Percentiles rank a stretch among this genome's conserved stretches.
phyloP scores from a whole-genome alignment of 2,329 filamentous ascomycete genomes.

The Pseudogymnoascus sp. region DNA sequence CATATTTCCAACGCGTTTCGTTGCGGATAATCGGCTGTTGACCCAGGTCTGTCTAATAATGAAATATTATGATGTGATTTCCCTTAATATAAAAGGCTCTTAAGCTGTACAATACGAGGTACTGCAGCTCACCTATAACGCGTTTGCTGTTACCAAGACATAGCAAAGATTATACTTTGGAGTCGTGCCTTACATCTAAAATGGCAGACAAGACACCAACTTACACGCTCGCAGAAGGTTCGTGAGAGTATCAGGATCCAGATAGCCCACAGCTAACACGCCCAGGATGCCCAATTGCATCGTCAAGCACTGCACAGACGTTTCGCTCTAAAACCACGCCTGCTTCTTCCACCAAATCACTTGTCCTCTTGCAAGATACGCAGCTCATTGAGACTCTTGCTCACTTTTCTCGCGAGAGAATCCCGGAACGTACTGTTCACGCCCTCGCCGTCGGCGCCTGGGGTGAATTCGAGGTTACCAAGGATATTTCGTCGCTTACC shows the following conservation, averaged over 20 bases:
- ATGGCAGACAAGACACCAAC: constrained; percentile 13
- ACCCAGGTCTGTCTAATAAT: background rate
- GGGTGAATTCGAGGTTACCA: constrained; percentile 52
- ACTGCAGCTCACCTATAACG: background rate
- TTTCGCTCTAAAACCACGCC: background rate
- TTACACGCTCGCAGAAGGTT: constrained; percentile 27
- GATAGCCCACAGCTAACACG: background rate
- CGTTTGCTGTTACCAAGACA: background rate
- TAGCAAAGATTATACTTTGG: background rate
- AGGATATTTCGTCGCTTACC: constrained; percentile 49
- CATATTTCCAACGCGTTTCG: too few relatives aligned
- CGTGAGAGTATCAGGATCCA: constrained; percentile 11
- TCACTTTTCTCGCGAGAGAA: constrained; percentile 50
- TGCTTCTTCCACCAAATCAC: constrained; percentile 21
- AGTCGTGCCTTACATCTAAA: background rate
- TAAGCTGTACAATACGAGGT: background rate
- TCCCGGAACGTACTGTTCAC: constrained; percentile 46
- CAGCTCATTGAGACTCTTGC: constrained; percentile 48
- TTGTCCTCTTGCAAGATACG: constrained; percentile 41
- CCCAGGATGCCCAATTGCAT: background rate
- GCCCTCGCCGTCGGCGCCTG: constrained; percentile 43
- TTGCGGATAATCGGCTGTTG: background rate
- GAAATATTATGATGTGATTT: background rate
- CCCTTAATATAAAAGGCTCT: background rate
- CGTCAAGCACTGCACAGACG: background rate